Conservation (phyloP, 2,329 filamentous ascomycete genomes). For the Diaporthe velutina region DNA sequence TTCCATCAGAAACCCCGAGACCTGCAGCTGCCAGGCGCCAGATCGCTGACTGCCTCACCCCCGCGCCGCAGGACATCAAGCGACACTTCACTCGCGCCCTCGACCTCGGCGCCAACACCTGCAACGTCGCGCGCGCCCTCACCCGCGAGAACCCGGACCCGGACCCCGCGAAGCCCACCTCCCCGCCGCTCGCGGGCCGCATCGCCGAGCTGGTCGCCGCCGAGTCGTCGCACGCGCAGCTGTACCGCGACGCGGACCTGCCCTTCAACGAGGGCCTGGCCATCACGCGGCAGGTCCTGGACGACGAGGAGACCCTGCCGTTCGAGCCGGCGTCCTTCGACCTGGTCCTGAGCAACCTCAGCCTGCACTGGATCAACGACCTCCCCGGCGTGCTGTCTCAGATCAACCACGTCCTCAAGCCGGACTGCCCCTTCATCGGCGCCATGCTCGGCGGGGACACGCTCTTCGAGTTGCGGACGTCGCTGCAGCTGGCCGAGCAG, state of each 20-base stretch:
- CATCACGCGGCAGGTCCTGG: conserved; percentile 81
- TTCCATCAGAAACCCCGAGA: background rate
- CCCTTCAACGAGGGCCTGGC: conserved; percentile 81
- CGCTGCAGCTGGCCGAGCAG: conserved; percentile 90
- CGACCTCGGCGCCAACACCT: conserved; percentile 95
- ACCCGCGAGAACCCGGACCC: conserved; percentile 77
- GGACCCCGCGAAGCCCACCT: conserved; percentile 65
- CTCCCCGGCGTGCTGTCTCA: conserved; percentile 86
- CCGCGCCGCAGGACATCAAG: conserved; percentile 81
- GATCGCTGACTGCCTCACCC: background rate
- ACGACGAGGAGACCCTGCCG: conserved; percentile 79
- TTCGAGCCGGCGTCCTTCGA: conserved; percentile 86
- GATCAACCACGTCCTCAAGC: conserved; percentile 88
- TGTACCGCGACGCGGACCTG: conserved; percentile 83
- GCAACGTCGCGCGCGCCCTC: conserved; percentile 89
- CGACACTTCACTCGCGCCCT: conserved; percentile 86
- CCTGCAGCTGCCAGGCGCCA: background rate
- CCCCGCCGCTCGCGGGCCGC: conserved; percentile 76
- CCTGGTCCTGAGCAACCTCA: conserved; percentile 88
- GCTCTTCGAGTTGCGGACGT: conserved; percentile 92
- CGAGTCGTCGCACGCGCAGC: conserved; percentile 82
- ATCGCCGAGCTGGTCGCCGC: conserved; percentile 83
- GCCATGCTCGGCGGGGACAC: conserved; percentile 98
- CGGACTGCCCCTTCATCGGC: conserved; percentile 90
- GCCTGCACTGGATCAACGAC: conserved; percentile 98